phyloP scores from a whole-genome alignment of 768 basidiomycete genomes.

The Zangia roseola region DNA sequence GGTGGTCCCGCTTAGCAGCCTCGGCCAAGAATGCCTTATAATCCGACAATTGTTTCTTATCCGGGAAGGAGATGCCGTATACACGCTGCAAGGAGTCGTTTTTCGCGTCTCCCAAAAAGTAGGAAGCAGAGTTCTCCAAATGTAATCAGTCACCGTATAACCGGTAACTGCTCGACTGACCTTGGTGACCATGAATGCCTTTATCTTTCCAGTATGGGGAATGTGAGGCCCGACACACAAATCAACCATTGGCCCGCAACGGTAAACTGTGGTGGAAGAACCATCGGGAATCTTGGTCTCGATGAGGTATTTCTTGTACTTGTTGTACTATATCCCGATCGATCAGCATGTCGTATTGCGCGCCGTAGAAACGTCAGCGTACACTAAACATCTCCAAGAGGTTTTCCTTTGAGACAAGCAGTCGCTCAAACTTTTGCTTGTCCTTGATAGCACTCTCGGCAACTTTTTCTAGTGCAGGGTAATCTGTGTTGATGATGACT shows the following conservation, averaged over 20 bases:
- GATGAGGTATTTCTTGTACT: conserved; percentile 96
- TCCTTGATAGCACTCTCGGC: conserved; percentile 90
- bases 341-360: not conserved
- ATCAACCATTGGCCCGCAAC: conserved; percentile 98
- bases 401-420: conserved; percentile 92
- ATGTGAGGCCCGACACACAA: conserved; percentile 97
- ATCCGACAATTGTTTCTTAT: conserved; percentile 90
- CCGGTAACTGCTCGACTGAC: conserved; percentile 35
- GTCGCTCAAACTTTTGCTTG: conserved; percentile 94
- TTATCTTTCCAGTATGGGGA: conserved; percentile 96
- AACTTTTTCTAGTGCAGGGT: conserved; percentile 85
- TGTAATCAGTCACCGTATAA: conserved; percentile 1
- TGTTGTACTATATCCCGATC: conserved; percentile 78
- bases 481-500: conserved; percentile 78
- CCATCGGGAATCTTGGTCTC: conserved; percentile 95
- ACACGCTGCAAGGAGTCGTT: conserved; percentile 96
- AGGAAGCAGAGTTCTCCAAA: conserved; percentile 88
- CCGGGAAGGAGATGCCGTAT: conserved; percentile 98
- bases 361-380: conserved; percentile 28
- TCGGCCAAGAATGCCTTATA: conserved; percentile 96
- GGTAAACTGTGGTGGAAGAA: conserved; percentile 94
- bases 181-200: conserved; percentile 96
- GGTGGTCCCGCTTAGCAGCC: conserved; percentile 96
- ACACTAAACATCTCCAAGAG: conserved; percentile 96
- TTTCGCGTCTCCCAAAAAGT: conserved; percentile 91